Evolutionary conservation across 305 asterid species (phyloP), one percentile per base, ranked within the genome.

Genomic region (Nicotiana rustica): DNA sequence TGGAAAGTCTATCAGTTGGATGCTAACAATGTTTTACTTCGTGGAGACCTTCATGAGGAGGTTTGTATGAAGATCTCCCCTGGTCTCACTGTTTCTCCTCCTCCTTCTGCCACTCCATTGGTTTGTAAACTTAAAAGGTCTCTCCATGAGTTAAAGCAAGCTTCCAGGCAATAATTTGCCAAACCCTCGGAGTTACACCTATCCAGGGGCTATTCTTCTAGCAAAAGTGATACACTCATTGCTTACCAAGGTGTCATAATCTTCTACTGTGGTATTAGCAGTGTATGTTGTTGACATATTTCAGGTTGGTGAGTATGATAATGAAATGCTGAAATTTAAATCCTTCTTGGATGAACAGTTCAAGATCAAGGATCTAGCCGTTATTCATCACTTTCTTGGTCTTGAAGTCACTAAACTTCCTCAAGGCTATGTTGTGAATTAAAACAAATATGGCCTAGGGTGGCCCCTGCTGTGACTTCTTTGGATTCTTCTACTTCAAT

Each of bases 121-220:
- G 65, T 18, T 59, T 59, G 65, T n/a, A 59, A n/a, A 59, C 65
- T 59, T 59, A 59, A 59, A 57, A 59, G 65, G 65, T n/a, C 65
- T 59, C 64, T 57, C 29, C 2, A 59, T 4, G 4, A 25, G 65
- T 5, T 57, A 2, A 57, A 15, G 59, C 13, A 52, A 52, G n/a
- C 59, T 52, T 52, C 4, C 13, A 52, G 59, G 15, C 59, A 52
- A 52, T 13, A 14, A 49, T 49, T 56, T 56, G 7, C 18, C 19
- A 56, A 14, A 56, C 19, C 14, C 61, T 14, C n/a, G n/a, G 61
- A 17, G 21, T 57, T 7, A 5, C 59, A 17, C 18, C 62, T 57
- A 57, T 57, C 3, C 62, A 57, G 62, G 62, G 18, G 19, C 19
- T 15, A 5, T 57, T 57, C 9, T 56, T 56, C 62, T 15, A 57